These are phyloP conservation scores for Ascoidea tarda DNA, from an alignment of 805 yeast genomes.

Conservation along the genomic window DNA sequence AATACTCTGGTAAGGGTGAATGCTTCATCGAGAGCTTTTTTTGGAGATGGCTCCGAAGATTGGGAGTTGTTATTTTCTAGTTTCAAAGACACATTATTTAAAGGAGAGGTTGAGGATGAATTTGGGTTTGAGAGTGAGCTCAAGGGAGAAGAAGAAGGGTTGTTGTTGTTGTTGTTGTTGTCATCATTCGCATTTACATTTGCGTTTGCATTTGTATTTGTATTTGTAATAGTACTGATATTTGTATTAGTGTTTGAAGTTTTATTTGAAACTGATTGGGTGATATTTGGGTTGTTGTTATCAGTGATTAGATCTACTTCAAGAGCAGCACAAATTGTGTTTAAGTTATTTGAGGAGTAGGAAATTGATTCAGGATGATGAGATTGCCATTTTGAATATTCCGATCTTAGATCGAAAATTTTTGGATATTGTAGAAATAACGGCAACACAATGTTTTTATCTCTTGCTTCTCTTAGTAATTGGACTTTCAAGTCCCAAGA, in stretches of 20 bases:
- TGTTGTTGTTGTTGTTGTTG: background rate
- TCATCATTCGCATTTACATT: background rate
- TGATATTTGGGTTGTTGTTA: background rate
- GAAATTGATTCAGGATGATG: slow-evolving; percentile 37
- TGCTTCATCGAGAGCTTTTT: slow-evolving; percentile 32
- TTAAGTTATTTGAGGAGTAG: slow-evolving; percentile 3
- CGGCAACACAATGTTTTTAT: slow-evolving; percentile 59
- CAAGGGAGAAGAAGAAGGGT: background rate
- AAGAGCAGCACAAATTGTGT: background rate
- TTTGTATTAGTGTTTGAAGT: background rate
- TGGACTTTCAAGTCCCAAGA: slow-evolving; percentile 64
- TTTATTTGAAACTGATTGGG: background rate
- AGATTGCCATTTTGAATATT: slow-evolving; percentile 58
- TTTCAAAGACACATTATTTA: slow-evolving; percentile 12
- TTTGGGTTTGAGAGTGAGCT: background rate
- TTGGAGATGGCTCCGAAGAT: slow-evolving; percentile 17
- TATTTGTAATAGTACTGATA: too few species aligned
- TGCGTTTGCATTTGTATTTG: background rate
- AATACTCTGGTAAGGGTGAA: slow-evolving; percentile 30
- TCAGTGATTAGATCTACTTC: slow-evolving; percentile 3
- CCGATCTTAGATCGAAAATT: slow-evolving; percentile 63
- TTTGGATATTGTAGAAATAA: slow-evolving; percentile 62
- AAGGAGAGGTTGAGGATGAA: slow-evolving; percentile 10
- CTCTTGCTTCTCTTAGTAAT: slow-evolving; percentile 70
- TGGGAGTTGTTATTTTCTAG: background rate